These are phyloP conservation scores for Thelonectria discophora DNA, from an alignment of 2,329 filamentous ascomycete species.

Conservation along the genomic window DNA sequence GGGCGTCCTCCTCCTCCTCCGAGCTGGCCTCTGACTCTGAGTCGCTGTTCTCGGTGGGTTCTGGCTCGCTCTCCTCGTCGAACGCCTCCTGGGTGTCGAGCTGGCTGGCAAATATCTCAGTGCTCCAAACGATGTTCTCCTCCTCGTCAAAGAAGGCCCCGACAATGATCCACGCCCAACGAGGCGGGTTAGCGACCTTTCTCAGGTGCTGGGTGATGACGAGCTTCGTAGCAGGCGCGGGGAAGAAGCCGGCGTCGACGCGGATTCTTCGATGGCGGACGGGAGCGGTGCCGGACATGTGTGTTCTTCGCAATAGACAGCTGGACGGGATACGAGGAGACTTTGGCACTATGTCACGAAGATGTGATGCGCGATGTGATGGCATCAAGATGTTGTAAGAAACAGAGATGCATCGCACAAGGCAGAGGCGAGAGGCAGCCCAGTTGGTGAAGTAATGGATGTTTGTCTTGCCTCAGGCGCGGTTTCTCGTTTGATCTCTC, in stretches of 20 bases:
- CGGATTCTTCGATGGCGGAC: conserved; percentile 40
- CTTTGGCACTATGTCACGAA: background rate
- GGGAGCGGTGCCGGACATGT: conserved; percentile 38
- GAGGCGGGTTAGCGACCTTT: conserved; percentile 43
- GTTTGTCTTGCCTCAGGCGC: background rate
- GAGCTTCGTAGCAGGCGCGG: conserved; percentile 56
- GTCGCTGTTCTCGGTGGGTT: conserved; percentile 17
- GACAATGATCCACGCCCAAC: conserved; percentile 58
- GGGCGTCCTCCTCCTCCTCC: conserved; percentile 23
- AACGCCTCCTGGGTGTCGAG: conserved; percentile 40
- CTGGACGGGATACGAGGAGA: background rate
- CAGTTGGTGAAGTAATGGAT: background rate
- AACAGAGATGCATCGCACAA: background rate
- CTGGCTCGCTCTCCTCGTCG: conserved; percentile 37
- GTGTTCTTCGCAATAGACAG: conserved; percentile 15
- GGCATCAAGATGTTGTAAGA: background rate
- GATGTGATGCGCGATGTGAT: background rate
- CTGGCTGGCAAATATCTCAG: conserved; percentile 52
- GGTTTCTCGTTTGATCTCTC: background rate
- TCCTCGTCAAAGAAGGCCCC: conserved; percentile 57
- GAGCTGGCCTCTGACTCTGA: conserved; percentile 25
- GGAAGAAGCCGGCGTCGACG: conserved; percentile 47
- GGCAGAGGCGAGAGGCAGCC: background rate
- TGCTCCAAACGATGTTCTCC: conserved; percentile 56
- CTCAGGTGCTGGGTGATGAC: conserved; percentile 55